Base-by-base conservation (phyloP, 2,329 filamentous ascomycete species). In the Chaetomiaceae sp. region DNA sequence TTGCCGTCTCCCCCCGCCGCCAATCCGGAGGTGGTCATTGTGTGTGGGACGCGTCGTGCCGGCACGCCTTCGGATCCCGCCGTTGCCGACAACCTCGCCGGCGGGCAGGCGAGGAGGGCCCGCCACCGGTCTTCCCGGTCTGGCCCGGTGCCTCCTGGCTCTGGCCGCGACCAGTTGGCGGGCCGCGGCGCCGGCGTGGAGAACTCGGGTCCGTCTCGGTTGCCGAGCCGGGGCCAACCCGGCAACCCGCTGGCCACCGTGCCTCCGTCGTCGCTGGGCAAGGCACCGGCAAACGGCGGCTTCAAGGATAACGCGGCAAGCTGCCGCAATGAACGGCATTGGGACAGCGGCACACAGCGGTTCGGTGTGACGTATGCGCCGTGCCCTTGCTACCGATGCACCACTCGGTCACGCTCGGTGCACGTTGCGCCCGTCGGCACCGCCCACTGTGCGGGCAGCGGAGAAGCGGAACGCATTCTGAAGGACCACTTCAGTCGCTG, bases 191-290 rank as follows among this genome's bases (percentile, higher is more conserved):
- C 20, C 7, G 46, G 43, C 9, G 39, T 45, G n/a, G 45, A 38
- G 24, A 29, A 24, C 6, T 20, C 40, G 1, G 52, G 52, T 2
- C 52, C 52, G 1, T 55, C 52, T 7, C 48, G 52, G 10, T 22
- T 53, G 22, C 52, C 52, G 3, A 42, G 15, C 17, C 32, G 22
- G 10, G 9, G 22, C 22, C 22, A 24, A 24, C 22, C 22, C n/a
- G n/a, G n/a, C n/a, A n/a, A n/a, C n/a, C n/a, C n/a, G n/a, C n/a
- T n/a, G n/a, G n/a, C n/a, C n/a, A n/a, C n/a, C n/a, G n/a, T n/a
- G n/a, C n/a, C n/a, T n/a, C n/a, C n/a, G n/a, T n/a, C n/a, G n/a
- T n/a, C n/a, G n/a, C n/a, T n/a, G n/a, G n/a, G n/a, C n/a, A n/a
- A n/a, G n/a, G n/a, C n/a, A n/a, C n/a, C n/a, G n/a, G n/a, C n/a